Evolutionary conservation across 2,329 filamentous ascomycete species (phyloP), one percentile per base, ranked within the genome.

Genomic region (Boeremia lycopersici): DNA sequence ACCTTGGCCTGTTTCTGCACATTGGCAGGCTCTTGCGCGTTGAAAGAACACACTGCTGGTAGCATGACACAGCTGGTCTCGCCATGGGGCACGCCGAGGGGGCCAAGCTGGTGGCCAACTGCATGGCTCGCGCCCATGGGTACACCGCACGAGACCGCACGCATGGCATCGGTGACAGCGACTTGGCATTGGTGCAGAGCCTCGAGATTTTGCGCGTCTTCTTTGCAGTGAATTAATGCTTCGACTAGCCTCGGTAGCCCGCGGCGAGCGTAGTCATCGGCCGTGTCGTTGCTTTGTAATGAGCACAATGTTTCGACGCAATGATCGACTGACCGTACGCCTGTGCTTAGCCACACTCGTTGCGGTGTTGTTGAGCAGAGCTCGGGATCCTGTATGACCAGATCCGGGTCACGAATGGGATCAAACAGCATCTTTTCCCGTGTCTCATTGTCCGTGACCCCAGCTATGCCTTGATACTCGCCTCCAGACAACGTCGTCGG

Each of bases 1-100:
- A 42, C n/a, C 26, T 42, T 17, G 40, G 40, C 40, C n/a, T 42
- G 40, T 31, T 42, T 42, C 40, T 42, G 40, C 26, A 30, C 26
- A 19, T 42, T 42, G 26, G 7, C 40, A 31, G 40, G 40, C 26
- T 42, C 26, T 42, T 28, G 40, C 40, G 26, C 19, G 40, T 33
- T 33, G 11, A 33, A 33, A 33, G 10, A 12, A 13, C 38, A 40
- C 9, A 40, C 38, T n/a, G 38, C 38, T 40, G 38, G 38, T 28
- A 40, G 38, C 38, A 40, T 28, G 23, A 40, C 23, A 40, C 38
- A 40, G 38, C 38, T 40, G 11, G 38, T 40, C 23, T 40, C 38
- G 25, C 38, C 38, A 28, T 40, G 38, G 38, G 38, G 38, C 38
- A 40, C 38, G n/a, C 38, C 38, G 12, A 40, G 23, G 23, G 38